Conservation (phyloP, 169 alveolate species). For the Blepharisma undulans region DNA sequence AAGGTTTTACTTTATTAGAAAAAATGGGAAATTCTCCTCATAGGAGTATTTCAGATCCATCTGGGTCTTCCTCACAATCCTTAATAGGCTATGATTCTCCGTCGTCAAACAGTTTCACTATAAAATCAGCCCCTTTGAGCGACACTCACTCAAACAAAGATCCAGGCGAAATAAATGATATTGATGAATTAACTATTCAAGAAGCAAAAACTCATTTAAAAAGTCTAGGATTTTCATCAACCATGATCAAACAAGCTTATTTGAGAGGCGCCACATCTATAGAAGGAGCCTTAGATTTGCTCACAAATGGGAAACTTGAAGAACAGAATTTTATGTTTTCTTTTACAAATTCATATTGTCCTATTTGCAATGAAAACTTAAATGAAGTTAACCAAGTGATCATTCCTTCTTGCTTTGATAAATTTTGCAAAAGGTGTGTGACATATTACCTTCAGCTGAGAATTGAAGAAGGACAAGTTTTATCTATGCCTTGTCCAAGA, state of each 20-base stretch:
- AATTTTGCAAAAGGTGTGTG: constrained; percentile 31
- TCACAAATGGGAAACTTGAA: neutral
- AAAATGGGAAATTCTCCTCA: neutral
- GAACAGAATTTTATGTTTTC: neutral
- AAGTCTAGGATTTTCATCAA: neutral
- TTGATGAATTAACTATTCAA: neutral
- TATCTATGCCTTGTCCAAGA: constrained; percentile 37
- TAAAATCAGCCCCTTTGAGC: neutral
- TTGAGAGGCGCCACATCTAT: neutral
- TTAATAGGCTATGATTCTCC: neutral
- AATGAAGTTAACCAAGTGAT: neutral
- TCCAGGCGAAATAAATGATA: neutral
- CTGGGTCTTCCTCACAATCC: neutral
- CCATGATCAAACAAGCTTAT: neutral
- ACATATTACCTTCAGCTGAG: neutral
- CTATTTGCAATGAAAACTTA: constrained; percentile 6
- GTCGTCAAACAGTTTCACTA: neutral
- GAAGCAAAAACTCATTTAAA: neutral
- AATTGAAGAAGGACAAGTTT: constrained; percentile 14
- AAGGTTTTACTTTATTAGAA: neutral
- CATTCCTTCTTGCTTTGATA: neutral
- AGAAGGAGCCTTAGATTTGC: neutral
- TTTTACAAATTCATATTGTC: neutral
- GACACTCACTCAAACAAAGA: neutral
- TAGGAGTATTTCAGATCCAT: neutral